Conservation (phyloP, 352 stramenopile species). For the Phytophthora capsici region DNA sequence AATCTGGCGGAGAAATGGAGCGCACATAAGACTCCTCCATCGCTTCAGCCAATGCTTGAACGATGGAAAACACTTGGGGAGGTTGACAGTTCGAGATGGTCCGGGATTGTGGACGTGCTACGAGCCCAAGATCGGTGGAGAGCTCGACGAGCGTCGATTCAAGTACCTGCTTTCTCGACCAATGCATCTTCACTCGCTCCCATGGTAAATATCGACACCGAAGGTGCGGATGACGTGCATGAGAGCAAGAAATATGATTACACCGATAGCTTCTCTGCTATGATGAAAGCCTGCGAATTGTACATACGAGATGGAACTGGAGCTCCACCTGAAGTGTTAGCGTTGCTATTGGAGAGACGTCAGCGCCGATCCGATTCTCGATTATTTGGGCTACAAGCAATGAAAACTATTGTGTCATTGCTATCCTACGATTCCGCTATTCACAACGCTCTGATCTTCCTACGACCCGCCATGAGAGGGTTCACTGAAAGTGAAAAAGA, state of each 20-base stretch:
- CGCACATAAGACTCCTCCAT: slow-evolving; percentile 79
- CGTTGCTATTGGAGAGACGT: slow-evolving; percentile 72
- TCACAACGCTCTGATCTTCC: slow-evolving; percentile 81
- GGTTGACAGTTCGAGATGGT: slow-evolving; percentile 86
- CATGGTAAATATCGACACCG: slow-evolving; percentile 15
- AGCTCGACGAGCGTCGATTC: slow-evolving; percentile 60
- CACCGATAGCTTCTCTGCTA: slow-evolving; percentile 73
- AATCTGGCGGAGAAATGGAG: slow-evolving; percentile 90
- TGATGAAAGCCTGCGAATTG: slow-evolving; percentile 87
- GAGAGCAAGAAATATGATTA: slow-evolving; percentile 54
- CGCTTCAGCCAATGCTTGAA: slow-evolving; percentile 87
- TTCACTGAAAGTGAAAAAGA: slow-evolving; percentile 89
- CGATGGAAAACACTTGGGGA: slow-evolving; percentile 81
- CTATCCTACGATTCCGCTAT: slow-evolving; percentile 82
- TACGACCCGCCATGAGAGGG: slow-evolving; percentile 82
- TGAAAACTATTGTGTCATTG: slow-evolving; percentile 74
- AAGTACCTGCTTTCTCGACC: slow-evolving; percentile 10
- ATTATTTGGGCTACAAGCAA: slow-evolving; percentile 81
- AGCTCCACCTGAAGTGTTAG: slow-evolving; percentile 79
- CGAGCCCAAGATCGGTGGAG: slow-evolving; percentile 75
- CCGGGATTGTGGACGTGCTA: slow-evolving; percentile 83
- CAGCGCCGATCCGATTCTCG: slow-evolving; percentile 77
- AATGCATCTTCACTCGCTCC: not conserved
- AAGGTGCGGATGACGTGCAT: slow-evolving; percentile 24
- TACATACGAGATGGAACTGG: slow-evolving; percentile 87